Percentiles rank a stretch among this genome's conserved stretches.
These are phyloP conservation scores for Macadamia integrifolia DNA, from an alignment of 164 flowering plant species.

Conservation along the genomic window DNA sequence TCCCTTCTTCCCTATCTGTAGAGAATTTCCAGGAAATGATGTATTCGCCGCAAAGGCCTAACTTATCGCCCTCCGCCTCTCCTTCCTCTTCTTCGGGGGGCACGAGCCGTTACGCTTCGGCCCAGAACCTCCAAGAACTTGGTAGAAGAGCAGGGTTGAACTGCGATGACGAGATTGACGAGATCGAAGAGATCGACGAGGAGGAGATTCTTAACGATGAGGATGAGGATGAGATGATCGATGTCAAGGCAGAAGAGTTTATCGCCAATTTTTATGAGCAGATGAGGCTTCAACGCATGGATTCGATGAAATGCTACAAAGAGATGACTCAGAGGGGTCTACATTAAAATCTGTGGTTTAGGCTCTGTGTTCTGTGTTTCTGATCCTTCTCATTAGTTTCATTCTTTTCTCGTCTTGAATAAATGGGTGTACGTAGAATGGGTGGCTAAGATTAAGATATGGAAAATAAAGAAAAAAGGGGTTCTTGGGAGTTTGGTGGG, in stretches of 20 bases:
- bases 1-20: too few relatives aligned
- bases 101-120: slow-evolving; percentile 44
- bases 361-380: too few relatives aligned
- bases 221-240: slow-evolving; percentile 51
- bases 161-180: too few relatives aligned
- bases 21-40: slow-evolving; percentile 14
- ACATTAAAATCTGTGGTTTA: neutral
- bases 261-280: slow-evolving; percentile 62
- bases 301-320: slow-evolving; percentile 15
- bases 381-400: too few relatives aligned
- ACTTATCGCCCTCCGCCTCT: slow-evolving; percentile 8
- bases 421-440: too few relatives aligned
- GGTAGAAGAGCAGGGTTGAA: too few relatives aligned
- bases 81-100: slow-evolving; percentile 5
- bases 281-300: slow-evolving; percentile 46
- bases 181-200: too few relatives aligned
- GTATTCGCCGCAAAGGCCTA: slow-evolving; percentile 3
- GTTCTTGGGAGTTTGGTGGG: too few relatives aligned
- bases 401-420: too few relatives aligned
- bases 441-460: too few relatives aligned
- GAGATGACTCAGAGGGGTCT: neutral
- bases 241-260: slow-evolving; percentile 66
- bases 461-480: too few relatives aligned
- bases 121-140: slow-evolving; percentile 1
- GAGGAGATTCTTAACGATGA: too few relatives aligned